Evolutionary conservation across 345 rosid species (phyloP).

Genomic region (Aurinia saxatilis): DNA sequence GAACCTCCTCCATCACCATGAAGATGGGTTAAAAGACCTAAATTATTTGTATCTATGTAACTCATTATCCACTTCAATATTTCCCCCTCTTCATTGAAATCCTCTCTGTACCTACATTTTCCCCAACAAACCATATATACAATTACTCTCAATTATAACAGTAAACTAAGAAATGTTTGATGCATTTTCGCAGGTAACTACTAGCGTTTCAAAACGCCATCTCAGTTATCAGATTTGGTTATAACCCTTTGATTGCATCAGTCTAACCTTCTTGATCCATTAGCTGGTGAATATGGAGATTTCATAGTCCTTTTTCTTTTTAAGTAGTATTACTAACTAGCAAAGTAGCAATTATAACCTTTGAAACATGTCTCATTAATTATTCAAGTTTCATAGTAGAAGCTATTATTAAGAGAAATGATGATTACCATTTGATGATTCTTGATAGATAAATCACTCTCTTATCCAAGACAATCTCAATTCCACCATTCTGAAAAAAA

Average conservation of each 20-base stretch:
- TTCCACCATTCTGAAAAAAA: conserved; percentile 57
- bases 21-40: conserved; percentile 74
- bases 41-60: conserved; percentile 60
- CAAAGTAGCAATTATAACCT: too few relatives aligned
- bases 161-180: background rate
- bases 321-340: too few relatives aligned
- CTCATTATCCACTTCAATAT: conserved; percentile 62
- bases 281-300: background rate
- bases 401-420: background rate
- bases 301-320: too few relatives aligned
- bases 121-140: background rate
- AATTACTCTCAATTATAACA: background rate
- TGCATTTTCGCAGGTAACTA: background rate
- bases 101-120: conserved; percentile 54
- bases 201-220: background rate
- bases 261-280: background rate
- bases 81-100: conserved; percentile 66
- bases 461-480: conserved; percentile 52
- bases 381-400: background rate
- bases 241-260: background rate
- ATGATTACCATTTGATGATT: conserved; percentile 74
- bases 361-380: background rate
- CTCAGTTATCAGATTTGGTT: background rate
- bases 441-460: conserved; percentile 58
- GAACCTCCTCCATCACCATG: conserved; percentile 54